Conservation (phyloP, 371 early-diverging fungal genomes). For the Mucor sp. region DNA sequence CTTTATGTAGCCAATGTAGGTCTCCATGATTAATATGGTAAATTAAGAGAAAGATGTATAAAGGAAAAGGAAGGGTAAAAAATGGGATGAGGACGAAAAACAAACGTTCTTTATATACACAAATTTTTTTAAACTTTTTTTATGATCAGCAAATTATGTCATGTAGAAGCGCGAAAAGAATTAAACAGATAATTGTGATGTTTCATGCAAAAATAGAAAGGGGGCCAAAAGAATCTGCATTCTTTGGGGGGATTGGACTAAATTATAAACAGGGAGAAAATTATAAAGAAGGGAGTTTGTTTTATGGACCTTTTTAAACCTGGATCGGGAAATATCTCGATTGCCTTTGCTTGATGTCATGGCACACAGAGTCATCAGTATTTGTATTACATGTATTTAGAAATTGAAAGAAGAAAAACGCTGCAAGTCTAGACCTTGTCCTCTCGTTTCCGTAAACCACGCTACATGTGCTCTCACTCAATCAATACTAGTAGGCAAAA, state of each 20-base stretch:
- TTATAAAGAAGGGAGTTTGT: not conserved
- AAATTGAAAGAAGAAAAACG: not conserved
- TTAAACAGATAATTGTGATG: slow-evolving; percentile 9
- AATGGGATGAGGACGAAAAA: not conserved
- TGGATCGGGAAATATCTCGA: slow-evolving; percentile 32
- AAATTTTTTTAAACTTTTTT: slow-evolving; percentile 28
- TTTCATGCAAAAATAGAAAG: slow-evolving; percentile 29
- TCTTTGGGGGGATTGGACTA: slow-evolving; percentile 22
- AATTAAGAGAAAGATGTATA: slow-evolving; percentile 4
- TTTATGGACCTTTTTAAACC: not conserved
- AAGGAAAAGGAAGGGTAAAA: slow-evolving; percentile 8
- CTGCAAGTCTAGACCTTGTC: slow-evolving; percentile 13
- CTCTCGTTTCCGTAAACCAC: not conserved
- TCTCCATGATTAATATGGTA: slow-evolving; percentile 34
- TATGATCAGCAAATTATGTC: slow-evolving; percentile 38
- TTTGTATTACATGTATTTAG: slow-evolving; percentile 7
- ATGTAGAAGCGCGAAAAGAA: slow-evolving; percentile 23
- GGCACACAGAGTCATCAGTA: not conserved
- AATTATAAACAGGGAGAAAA: slow-evolving; percentile 5
- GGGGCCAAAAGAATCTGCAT: slow-evolving; percentile 15
- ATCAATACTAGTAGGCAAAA: no score
- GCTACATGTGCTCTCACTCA: not conserved
- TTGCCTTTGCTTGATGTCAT: slow-evolving; percentile 24
- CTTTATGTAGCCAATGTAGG: slow-evolving; percentile 68
- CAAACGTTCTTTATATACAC: not conserved